These are phyloP conservation scores for Boletales sp. DNA, from an alignment of 768 basidiomycete species.

Conservation along the genomic window DNA sequence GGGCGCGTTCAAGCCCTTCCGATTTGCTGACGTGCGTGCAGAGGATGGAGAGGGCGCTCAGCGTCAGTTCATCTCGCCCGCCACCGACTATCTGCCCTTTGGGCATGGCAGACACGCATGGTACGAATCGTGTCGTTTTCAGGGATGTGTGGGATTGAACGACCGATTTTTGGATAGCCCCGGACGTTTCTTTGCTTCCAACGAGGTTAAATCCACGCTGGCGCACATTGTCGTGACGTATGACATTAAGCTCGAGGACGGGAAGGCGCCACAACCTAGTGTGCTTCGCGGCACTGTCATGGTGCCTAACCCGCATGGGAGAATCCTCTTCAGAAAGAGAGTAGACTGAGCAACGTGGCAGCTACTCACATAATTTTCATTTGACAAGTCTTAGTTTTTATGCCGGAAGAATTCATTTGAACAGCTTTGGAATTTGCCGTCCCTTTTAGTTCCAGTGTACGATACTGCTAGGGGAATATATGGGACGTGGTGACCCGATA, in stretches of 20 bases:
- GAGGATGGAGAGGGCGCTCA: constrained; percentile 26
- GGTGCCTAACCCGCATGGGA: background rate
- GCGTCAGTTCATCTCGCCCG: constrained; percentile 34
- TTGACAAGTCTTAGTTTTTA: too few relatives aligned
- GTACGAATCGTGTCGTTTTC: constrained; percentile 1
- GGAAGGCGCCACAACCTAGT: background rate
- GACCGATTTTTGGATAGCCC: constrained; percentile 3
- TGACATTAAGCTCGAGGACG: constrained; percentile 15
- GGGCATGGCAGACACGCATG: constrained; percentile 32
- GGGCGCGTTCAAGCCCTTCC: constrained; percentile 43
- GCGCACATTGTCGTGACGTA: constrained; percentile 38
- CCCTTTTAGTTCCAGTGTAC: too few relatives aligned
- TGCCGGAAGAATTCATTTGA: too few relatives aligned
- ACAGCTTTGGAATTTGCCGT: too few relatives aligned
- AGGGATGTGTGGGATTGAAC: too few relatives aligned
- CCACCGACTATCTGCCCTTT: constrained; percentile 34
- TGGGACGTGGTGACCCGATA: too few relatives aligned
- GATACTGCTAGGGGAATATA: too few relatives aligned
- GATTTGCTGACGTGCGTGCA: constrained; percentile 40
- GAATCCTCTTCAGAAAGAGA: constrained; percentile 13
- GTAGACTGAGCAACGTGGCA: background rate
- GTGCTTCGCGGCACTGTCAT: background rate
- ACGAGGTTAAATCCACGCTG: constrained; percentile 44
- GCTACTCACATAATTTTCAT: too few relatives aligned
- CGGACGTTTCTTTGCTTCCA: constrained; percentile 41